These are phyloP conservation scores for Penicillium cosmopolitanum DNA, from an alignment of 495 filamentous ascomycete genomes.

Conservation along the genomic window DNA sequence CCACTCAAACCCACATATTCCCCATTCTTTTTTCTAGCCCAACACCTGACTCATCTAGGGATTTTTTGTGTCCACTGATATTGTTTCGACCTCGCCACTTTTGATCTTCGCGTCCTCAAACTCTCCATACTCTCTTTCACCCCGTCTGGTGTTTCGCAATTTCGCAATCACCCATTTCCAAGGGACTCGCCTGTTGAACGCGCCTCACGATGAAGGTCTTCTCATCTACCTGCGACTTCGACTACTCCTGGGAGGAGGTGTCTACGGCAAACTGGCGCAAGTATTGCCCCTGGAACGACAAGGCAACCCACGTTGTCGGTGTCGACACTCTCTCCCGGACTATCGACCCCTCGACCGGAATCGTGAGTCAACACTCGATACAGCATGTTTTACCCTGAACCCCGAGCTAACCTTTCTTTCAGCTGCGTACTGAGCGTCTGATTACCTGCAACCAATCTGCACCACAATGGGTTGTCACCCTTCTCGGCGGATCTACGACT, in stretches of 20 bases:
- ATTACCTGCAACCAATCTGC: constrained; percentile 92
- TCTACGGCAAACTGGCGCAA: constrained; percentile 99
- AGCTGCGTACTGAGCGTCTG: constrained; percentile 93
- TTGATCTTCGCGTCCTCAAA: background rate
- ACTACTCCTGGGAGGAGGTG: constrained; percentile 98
- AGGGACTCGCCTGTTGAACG: constrained; percentile 10
- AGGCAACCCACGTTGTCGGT: constrained; percentile 88
- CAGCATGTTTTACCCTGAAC: background rate
- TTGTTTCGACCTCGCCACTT: constrained; percentile 6
- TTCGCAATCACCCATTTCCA: background rate
- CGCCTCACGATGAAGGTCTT: constrained; percentile 83
- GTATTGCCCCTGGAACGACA: constrained; percentile 98
- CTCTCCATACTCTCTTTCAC: constrained; percentile 1
- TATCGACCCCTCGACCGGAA: constrained; percentile 82
- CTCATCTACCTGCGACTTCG: constrained; percentile 80
- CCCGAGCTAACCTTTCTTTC: constrained; percentile 17
- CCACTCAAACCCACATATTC: constrained; percentile 23
- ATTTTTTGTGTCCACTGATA: constrained; percentile 4
- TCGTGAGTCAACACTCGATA: constrained; percentile 58
- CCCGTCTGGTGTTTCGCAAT: background rate
- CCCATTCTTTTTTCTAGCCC: constrained; percentile 17
- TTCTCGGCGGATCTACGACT: constrained; percentile 72
- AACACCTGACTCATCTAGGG: constrained; percentile 2
- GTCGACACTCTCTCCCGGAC: constrained; percentile 86
- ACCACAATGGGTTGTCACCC: constrained; percentile 79